A percentile compares a stretch with the other conserved stretches of the same genome.
Evolutionary conservation across 805 yeast genomes (phyloP).

Genomic region (Nakazawaea peltata): DNA sequence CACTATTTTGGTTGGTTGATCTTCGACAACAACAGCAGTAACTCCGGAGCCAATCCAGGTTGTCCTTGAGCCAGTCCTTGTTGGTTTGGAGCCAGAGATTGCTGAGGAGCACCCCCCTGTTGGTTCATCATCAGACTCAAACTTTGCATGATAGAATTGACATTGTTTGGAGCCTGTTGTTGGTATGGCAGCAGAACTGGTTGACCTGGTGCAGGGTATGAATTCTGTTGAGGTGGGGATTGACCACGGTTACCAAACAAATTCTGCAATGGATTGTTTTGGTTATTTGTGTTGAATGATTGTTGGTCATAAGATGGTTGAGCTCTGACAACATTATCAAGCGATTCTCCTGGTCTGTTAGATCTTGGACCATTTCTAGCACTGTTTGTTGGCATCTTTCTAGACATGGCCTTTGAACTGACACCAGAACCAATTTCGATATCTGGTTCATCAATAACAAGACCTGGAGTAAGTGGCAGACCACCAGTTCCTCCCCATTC

Average conservation of each 20-base stretch:
- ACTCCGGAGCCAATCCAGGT: slow-evolving; percentile 9
- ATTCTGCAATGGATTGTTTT: slow-evolving; percentile 10
- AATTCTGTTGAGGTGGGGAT: not conserved
- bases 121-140: slow-evolving; percentile 10
- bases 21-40: slow-evolving; percentile 8
- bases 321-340: slow-evolving; percentile 18
- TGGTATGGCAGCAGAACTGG: slow-evolving; percentile 7
- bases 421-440: slow-evolving; percentile 94
- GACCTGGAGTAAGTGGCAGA: slow-evolving; percentile 64
- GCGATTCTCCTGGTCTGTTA: slow-evolving; percentile 50
- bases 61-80: slow-evolving; percentile 1
- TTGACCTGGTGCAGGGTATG: not conserved
- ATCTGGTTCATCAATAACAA: slow-evolving; percentile 94
- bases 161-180: slow-evolving; percentile 1
- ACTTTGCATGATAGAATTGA: slow-evolving; percentile 10
- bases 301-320: slow-evolving; percentile 20
- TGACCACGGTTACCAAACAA: slow-evolving; percentile 6
- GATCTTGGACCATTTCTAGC: slow-evolving; percentile 82
- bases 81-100: not conserved
- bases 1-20: too few species aligned
- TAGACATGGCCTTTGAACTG: slow-evolving; percentile 84
- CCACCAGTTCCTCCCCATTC: slow-evolving; percentile 99
- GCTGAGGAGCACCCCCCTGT: slow-evolving; percentile 1
- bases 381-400: slow-evolving; percentile 87
- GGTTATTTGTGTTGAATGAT: slow-evolving; percentile 13